Evolutionary conservation across 2,329 filamentous ascomycete species (phyloP), one percentile per base, ranked within the genome.

Genomic region (Penicillium frequentans): DNA sequence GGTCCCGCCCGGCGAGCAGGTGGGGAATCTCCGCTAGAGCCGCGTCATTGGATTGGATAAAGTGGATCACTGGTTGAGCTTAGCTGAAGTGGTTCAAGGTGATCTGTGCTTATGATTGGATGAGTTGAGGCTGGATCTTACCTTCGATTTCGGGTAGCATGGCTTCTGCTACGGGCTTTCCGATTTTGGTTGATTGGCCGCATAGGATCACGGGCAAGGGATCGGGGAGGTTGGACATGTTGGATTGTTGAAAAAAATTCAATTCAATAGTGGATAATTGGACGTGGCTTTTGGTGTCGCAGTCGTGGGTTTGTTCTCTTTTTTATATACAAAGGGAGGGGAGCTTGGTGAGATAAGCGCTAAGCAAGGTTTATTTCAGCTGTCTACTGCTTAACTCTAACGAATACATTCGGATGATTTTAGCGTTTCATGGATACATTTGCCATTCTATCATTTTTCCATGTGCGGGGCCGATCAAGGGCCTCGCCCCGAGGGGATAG

Each of bases 1-100:
- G 69, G 23, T 63, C 59, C 7, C 48, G 60, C 3, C 69, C 69
- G 11, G 59, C 61, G 26, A 69, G 57, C 4, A 69, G 62, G 31
- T 57, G 55, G 5, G 67, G 66, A 27, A 68, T 56, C 24, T 70
- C 66, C 2, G 56, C 37, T n/a, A 62, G 43, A 5, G 59, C 63
- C 3, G 57, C 57, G 13, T 66, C 60, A 11, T 51, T 23, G 14
- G 54, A 49, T 35, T 56, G 55, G 9, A 68, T 62, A 51, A 70
- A 69, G 44, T 68, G 64, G 44, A 68, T 61, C 2, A 66, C 67
- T 70, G 39, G 19, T 39, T 1, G 9, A 23, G 9, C 19, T 24
- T 35, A 42, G 14, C 44, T 52, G 42, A 21, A 7, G 11, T 23
- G 24, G 1, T 21, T 16, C 6, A 23, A 16, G 31, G 35, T 24